Evolutionary conservation across 176 grass and related monocot species (phyloP).

Genomic region (Themeda triandra): DNA sequence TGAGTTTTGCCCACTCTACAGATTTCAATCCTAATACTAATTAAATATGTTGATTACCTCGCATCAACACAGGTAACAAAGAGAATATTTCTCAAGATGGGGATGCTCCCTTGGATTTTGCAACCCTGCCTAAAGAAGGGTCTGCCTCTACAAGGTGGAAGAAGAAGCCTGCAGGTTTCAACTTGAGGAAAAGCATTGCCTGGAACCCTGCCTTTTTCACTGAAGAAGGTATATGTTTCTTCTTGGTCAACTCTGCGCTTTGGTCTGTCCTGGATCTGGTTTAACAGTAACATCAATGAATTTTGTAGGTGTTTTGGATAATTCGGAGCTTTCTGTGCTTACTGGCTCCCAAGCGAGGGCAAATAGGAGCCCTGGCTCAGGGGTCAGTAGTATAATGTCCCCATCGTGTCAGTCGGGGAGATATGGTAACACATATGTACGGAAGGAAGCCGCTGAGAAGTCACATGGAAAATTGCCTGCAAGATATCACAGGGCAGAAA

Average conservation of each 20-base stretch:
- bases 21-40: background rate
- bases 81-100: slow-evolving; percentile 36
- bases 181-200: slow-evolving; percentile 86
- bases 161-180: slow-evolving; percentile 49
- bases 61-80: slow-evolving; percentile 24
- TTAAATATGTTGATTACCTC: background rate
- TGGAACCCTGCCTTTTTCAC: slow-evolving; percentile 92
- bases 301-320: slow-evolving; percentile 69
- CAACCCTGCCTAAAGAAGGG: background rate
- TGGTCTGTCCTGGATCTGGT: background rate
- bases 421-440: slow-evolving; percentile 25
- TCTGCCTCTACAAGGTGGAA: slow-evolving; percentile 16
- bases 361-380: slow-evolving; percentile 27
- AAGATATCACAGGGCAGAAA: slow-evolving; percentile 24
- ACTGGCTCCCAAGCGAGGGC: slow-evolving; percentile 42
- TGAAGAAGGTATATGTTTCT: slow-evolving; percentile 52
- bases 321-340: slow-evolving; percentile 71
- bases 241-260: background rate
- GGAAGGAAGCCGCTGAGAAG: slow-evolving; percentile 20
- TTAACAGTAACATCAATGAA: background rate
- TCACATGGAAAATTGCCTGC: slow-evolving; percentile 34
- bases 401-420: slow-evolving; percentile 19
- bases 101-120: background rate
- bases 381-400: background rate
- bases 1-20: background rate